Conservation (phyloP, 179 eudicot species). For the Carnegiea gigantea region DNA sequence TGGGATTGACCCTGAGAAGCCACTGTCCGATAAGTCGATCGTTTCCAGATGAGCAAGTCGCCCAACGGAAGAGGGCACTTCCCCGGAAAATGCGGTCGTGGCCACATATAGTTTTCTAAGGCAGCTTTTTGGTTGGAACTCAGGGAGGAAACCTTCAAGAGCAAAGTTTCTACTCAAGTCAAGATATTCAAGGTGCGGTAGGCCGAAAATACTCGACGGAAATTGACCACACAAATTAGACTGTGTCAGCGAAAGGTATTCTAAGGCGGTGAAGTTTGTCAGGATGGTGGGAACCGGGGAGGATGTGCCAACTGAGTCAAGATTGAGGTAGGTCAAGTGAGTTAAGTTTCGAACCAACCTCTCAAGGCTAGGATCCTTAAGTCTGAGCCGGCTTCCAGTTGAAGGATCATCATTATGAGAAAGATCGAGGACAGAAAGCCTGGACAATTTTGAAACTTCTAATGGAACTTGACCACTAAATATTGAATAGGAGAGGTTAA, state of each 20-base stretch:
- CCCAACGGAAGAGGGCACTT: no score
- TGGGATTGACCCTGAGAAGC: no score
- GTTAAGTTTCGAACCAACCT: constrained; percentile 33
- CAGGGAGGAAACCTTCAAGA: constrained; percentile 7
- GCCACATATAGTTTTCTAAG: no score
- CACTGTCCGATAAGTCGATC: no score
- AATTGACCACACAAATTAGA: constrained; percentile 34
- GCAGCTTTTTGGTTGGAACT: no score
- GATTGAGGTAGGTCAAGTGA: constrained; percentile 32
- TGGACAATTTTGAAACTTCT: constrained; percentile 35
- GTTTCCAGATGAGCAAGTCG: no score
- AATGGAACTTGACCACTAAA: constrained; percentile 31
- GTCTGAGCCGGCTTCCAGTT: neutral
- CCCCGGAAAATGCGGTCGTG: no score
- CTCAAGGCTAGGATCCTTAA: constrained; percentile 24
- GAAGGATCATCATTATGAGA: neutral
- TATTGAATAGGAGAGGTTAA: constrained; percentile 27
- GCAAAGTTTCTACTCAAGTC: neutral
- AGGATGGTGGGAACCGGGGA: constrained; percentile 18
- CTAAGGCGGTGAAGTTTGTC: constrained; percentile 28
- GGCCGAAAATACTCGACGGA: constrained; percentile 23
- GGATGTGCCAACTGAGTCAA: constrained; percentile 38
- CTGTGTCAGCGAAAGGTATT: neutral
- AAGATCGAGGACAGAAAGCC: constrained; percentile 24
- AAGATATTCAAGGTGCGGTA: constrained; percentile 28